Base-by-base conservation (phyloP, 2,329 filamentous ascomycete genomes). In the Fusarium sp. region DNA sequence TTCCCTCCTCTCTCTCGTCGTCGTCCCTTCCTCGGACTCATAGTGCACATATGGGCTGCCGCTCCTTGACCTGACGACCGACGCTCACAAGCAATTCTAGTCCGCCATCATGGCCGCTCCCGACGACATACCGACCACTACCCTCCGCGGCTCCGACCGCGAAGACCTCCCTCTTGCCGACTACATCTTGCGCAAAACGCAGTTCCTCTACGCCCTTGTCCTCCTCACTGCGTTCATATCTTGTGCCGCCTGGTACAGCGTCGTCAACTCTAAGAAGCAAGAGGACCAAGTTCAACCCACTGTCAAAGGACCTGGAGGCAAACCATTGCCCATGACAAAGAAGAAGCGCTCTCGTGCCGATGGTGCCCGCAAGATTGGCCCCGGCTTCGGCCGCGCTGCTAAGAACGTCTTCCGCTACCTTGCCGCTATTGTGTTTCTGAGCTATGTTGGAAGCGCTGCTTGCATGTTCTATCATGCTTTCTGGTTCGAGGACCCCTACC, bases 221-320 rank as follows among this genome's bases (percentile, higher is more conserved):
- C 82, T 90, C 46, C 83, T 89, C 13, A 54, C 85, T 37, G 79
- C 84, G 18, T 88, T 90, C 73, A 80, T 89, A 65, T 68, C 82
- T 40, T 79, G 85, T 58, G 84, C 86, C 46, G 85, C 84, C 36
- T 81, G 84, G 66, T 85, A 88, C 77, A 88, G 86, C 75, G 82
- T 89, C 43, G 79, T 85, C 76, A 84, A 82, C 60, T 83, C 86
- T 31, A 84, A 83, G 70, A 85, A 82, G 56, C 82, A 84, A 61
- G 85, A 87, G 39, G 82, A 85, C 67, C 76, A 83, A 37, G 77
- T 83, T 23, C 78, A 80, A 55, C 87, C 85, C 23, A 84, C 80
- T 34, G 80, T 88, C 70, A 90, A 87, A 56, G 95, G 95, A n/a
- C 94, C 95, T 1, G 95, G 94, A 60, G 95, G 95, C 72, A 95